Evolutionary conservation across 768 basidiomycete species (phyloP).

Genomic region (Nidularia pulvinata): DNA sequence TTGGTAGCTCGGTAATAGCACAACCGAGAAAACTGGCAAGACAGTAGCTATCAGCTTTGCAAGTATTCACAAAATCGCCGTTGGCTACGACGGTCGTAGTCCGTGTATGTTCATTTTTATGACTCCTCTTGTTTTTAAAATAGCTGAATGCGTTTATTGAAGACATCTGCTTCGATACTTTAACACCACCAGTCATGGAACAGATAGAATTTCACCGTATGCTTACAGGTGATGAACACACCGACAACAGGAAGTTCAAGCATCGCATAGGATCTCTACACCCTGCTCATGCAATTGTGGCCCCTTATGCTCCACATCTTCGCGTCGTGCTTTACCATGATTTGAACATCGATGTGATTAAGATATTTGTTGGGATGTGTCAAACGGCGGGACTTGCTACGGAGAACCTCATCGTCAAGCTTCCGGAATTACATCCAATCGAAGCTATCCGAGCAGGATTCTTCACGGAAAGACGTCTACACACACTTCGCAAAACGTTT

Average conservation of each 20-base stretch:
- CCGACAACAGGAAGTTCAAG: conserved; percentile 36
- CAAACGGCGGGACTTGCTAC: conserved; percentile 32
- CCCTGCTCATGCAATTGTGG: conserved; percentile 54
- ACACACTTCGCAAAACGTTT: conserved; percentile 20
- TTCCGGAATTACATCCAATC: neutral
- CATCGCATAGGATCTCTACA: conserved; percentile 58
- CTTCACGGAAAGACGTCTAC: conserved; percentile 36
- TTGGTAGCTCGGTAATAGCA: conserved; percentile 55
- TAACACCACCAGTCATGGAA: conserved; percentile 67
- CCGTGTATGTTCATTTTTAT: conserved; percentile 48
- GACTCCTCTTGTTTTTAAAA: neutral
- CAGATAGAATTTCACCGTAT: conserved; percentile 56
- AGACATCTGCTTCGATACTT: conserved; percentile 60
- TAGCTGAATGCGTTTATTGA: neutral
- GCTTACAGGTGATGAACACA: conserved; percentile 33
- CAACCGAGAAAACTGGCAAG: conserved; percentile 46
- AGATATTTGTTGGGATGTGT: conserved; percentile 56
- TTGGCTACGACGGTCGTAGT: conserved; percentile 56
- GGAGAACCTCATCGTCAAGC: conserved; percentile 27
- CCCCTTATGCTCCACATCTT: conserved; percentile 73
- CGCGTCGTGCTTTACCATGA: conserved; percentile 58
- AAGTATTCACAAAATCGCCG: conserved; percentile 58
- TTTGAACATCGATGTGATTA: conserved; percentile 39
- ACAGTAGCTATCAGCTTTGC: conserved; percentile 55
- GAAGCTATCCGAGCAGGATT: conserved; percentile 33